Base-by-base conservation (phyloP, 1,284 basidiomycete species). In the Tilletia indica region DNA sequence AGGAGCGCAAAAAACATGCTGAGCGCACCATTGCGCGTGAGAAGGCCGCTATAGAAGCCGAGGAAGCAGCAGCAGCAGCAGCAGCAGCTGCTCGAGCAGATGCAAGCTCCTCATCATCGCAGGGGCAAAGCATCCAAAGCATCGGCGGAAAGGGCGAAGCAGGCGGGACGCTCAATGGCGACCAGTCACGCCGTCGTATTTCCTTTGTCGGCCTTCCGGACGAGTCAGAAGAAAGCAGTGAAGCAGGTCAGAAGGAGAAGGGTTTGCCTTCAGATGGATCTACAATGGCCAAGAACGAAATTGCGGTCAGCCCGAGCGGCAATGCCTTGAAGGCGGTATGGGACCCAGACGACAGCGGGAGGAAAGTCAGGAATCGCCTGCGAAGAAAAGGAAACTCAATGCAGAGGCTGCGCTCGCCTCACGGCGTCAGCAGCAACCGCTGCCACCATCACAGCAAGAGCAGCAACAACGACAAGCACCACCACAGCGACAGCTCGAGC, bases 11-110 rank as follows among this genome's bases (percentile, higher is more conserved):
- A n/a, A 38, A 42, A 19, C 61, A 64, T 21, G 61, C 61, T 19
- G 61, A 64, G 61, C 61, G 36, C 16, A 64, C 61, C 34, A 64
- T 64, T 39, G 61, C 61, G 38, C 61, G 61, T 14, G 61, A 64
- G 61, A 64, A 14, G 34, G 61, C 61, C 3, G 8, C 14, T 16
- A 39, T 64, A 38, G 61, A 38, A n/a, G 61, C 61, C 34, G 61
- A 64, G 36, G 31, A 21, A 31, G 61, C 61, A 19, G 61, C 61
- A 11, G 38, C 36, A 31, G 61, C 61, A 19, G 61, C 61, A 11
- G 38, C 36, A 3, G 61, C 36, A 38, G 61, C 8, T 38, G 12
- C 61, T 19, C 19, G 51, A n/a, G 51, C 51, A 19, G 11, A 54
- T 19, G 8, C 51, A 25, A 54, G 51, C 21, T 25, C 51, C 8